These are phyloP conservation scores for Chytriomyces confervae DNA, from an alignment of 192 early-diverging fungal species.

Conservation along the genomic window DNA sequence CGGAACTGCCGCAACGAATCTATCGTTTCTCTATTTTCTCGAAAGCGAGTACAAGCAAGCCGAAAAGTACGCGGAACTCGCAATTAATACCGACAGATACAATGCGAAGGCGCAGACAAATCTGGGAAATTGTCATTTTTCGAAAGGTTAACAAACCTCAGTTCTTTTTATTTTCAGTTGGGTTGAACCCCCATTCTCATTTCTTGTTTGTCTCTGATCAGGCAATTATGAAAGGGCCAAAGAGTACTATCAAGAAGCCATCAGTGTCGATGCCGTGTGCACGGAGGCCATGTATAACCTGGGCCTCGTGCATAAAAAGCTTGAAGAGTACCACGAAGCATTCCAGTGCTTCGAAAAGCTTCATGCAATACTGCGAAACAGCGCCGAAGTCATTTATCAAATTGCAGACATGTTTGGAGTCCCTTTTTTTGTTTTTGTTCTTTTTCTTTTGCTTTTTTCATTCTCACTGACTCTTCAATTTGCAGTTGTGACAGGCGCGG, in stretches of 20 bases:
- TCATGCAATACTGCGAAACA: slow-evolving; percentile 60
- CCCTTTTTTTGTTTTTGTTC: neutral
- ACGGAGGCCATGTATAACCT: slow-evolving; percentile 68
- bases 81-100: slow-evolving; percentile 60
- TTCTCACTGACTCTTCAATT: neutral
- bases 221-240: slow-evolving; percentile 54
- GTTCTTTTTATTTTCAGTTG: neutral
- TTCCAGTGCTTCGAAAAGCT: slow-evolving; percentile 65
- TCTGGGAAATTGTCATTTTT: slow-evolving; percentile 53
- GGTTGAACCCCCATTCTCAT: neutral
- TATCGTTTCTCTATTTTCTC: slow-evolving; percentile 63
- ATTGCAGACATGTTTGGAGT: slow-evolving; percentile 63
- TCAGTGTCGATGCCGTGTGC: slow-evolving; percentile 62
- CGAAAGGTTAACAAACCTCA: slow-evolving; percentile 27
- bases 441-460: neutral
- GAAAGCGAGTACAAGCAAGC: slow-evolving; percentile 60
- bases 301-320: slow-evolving; percentile 55
- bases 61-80: slow-evolving; percentile 61
- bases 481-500: slow-evolving; percentile 59
- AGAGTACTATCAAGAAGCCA: slow-evolving; percentile 59
- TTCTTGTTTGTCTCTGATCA: neutral
- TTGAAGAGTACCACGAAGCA: slow-evolving; percentile 47
- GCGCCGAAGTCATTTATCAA: slow-evolving; percentile 63
- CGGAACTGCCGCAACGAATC: slow-evolving; percentile 64
- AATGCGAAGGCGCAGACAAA: slow-evolving; percentile 68